Evolutionary conservation across 2,329 filamentous ascomycete genomes (phyloP).

Genomic region (Claviceps lovelessii): DNA sequence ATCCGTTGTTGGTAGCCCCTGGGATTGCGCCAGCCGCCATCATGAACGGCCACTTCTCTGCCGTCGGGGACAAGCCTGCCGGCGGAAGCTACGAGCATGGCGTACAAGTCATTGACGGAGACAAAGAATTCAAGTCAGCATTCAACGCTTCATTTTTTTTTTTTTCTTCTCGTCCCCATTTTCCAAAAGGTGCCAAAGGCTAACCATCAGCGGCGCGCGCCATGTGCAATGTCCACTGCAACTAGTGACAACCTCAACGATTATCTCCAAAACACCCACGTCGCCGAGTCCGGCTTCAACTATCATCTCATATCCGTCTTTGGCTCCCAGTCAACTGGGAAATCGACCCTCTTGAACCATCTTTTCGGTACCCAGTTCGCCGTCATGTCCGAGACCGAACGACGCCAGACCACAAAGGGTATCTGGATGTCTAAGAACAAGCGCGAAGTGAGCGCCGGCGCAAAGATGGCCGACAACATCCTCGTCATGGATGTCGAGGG

Average conservation of each 20-base stretch:
- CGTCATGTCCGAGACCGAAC: slow-evolving; percentile 91
- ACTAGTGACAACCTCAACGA: slow-evolving; percentile 58
- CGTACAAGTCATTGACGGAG: slow-evolving; percentile 83
- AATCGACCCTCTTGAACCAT: slow-evolving; percentile 91
- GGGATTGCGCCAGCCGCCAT: slow-evolving; percentile 9
- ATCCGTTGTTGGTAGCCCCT: slow-evolving; percentile 1
- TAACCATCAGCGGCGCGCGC: neutral
- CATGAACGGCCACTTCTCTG: slow-evolving; percentile 73
- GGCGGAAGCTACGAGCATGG: slow-evolving; percentile 72
- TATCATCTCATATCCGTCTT: slow-evolving; percentile 99
- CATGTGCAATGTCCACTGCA: neutral
- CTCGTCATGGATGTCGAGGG: slow-evolving; percentile 99
- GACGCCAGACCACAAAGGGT: slow-evolving; percentile 94
- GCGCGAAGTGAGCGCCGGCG: slow-evolving; percentile 34
- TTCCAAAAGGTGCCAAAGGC: neutral
- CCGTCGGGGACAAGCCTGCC: slow-evolving; percentile 50
- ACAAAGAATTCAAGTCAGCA: slow-evolving; percentile 89
- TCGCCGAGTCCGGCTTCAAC: slow-evolving; percentile 88
- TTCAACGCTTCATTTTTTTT: neutral
- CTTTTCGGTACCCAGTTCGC: slow-evolving; percentile 93
- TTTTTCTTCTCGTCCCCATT: neutral
- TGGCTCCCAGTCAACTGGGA: slow-evolving; percentile 94
- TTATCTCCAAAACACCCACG: slow-evolving; percentile 67
- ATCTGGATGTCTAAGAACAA: slow-evolving; percentile 99
- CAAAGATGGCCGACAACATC: slow-evolving; percentile 87